Evolutionary conservation across 352 stramenopile genomes (phyloP).

Genomic region (Globisporangium spiculum): DNA sequence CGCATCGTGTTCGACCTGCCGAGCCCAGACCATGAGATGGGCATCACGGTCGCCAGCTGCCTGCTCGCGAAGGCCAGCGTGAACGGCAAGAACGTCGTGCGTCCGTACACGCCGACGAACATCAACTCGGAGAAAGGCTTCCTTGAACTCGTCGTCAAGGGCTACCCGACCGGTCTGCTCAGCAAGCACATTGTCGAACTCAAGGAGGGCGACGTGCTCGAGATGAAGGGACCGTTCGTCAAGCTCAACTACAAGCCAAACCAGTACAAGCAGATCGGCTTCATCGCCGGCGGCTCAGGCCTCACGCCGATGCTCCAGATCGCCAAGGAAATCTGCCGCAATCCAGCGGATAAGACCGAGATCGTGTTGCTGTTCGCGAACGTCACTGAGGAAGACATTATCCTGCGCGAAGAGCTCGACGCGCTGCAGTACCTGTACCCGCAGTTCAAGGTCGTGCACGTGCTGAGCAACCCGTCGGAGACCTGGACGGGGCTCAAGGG

Average conservation of each 20-base stretch:
- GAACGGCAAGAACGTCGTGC: conserved; percentile 71
- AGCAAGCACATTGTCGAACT: conserved; percentile 86
- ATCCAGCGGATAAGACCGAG: conserved; percentile 82
- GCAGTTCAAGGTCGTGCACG: conserved; percentile 71
- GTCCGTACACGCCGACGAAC: conserved; percentile 89
- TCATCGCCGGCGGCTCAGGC: conserved; percentile 89
- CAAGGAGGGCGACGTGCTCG: conserved; percentile 79
- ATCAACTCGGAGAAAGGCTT: conserved; percentile 82
- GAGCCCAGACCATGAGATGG: conserved; percentile 57
- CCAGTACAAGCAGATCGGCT: conserved; percentile 86
- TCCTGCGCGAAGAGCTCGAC: conserved; percentile 85
- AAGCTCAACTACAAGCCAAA: conserved; percentile 89
- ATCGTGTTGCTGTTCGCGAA: conserved; percentile 87
- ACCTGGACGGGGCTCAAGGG: conserved; percentile 67
- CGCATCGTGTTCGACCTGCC: conserved; percentile 70
- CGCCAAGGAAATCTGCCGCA: conserved; percentile 78
- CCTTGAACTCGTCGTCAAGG: conserved; percentile 89
- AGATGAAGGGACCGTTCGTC: conserved; percentile 89
- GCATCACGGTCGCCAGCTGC: conserved; percentile 50
- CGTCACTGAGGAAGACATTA: conserved; percentile 85
- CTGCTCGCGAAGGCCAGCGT: conserved; percentile 68
- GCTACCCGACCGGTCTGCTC: conserved; percentile 79
- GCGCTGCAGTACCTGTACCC: conserved; percentile 80
- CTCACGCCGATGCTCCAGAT: conserved; percentile 91
- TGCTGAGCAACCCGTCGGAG: conserved; percentile 68